Evolutionary conservation across 2,329 filamentous ascomycete genomes (phyloP).

Genomic region (Rutstroemia sp.): DNA sequence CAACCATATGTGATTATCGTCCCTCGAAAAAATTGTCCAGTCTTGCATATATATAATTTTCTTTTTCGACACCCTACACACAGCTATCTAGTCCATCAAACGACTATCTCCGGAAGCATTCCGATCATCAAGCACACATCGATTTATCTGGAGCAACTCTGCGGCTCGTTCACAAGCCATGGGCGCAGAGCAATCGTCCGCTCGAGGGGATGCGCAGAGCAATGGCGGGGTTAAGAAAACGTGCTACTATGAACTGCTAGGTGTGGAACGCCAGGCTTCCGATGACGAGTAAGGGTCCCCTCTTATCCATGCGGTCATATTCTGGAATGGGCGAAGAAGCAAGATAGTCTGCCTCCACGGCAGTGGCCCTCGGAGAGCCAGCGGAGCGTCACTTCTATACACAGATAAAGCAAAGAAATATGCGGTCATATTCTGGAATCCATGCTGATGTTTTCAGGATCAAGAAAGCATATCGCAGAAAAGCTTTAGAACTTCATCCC

Average conservation of each 20-base stretch:
- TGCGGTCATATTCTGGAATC: not conserved
- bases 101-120: too few species aligned
- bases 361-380: too few species aligned
- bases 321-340: not conserved
- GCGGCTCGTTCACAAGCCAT: slow-evolving; percentile 5
- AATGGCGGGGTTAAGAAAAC: slow-evolving; percentile 42
- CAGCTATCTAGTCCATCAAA: not conserved
- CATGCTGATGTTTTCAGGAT: slow-evolving; percentile 47
- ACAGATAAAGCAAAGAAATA: not conserved
- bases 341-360: too few species aligned
- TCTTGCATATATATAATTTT: too few species aligned
- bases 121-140: too few species aligned
- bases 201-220: slow-evolving; percentile 1
- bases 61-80: not conserved
- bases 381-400: too few species aligned
- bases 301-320: not conserved
- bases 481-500: slow-evolving; percentile 88
- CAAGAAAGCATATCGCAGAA: slow-evolving; percentile 85
- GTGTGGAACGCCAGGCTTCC: slow-evolving; percentile 62
- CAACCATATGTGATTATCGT: too few species aligned
- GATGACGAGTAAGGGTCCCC: slow-evolving; percentile 64
- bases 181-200: slow-evolving; percentile 23
- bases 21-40: too few species aligned
- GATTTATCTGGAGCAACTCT: not conserved
- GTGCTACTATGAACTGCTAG: slow-evolving; percentile 81